Percentiles rank a stretch among this genome's conserved stretches.
Conservation (phyloP, 2,329 filamentous ascomycete species). For the Penicillium frequentans region DNA sequence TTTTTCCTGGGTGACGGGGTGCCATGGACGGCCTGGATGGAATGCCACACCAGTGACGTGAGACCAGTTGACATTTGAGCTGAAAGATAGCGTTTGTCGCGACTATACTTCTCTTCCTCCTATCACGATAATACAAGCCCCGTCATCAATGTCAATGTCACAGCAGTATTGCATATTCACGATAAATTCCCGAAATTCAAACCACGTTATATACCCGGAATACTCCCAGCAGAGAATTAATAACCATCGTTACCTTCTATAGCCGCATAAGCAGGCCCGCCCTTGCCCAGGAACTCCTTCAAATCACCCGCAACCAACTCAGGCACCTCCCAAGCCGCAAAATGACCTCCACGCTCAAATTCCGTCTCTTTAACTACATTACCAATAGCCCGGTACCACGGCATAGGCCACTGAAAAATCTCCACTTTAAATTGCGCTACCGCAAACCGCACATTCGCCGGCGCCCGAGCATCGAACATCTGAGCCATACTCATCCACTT, state of each 20-base stretch:
- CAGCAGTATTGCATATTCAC: slow-evolving; percentile 5
- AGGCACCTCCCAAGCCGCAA: slow-evolving; percentile 54
- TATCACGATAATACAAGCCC: slow-evolving; percentile 28
- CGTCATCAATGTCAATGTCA: slow-evolving; percentile 19
- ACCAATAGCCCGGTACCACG: slow-evolving; percentile 53
- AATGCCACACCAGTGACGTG: slow-evolving; percentile 16
- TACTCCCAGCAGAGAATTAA: background rate
- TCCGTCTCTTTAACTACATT: slow-evolving; percentile 51
- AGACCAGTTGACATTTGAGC: slow-evolving; percentile 13
- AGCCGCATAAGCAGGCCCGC: slow-evolving; percentile 36
- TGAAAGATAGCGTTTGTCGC: slow-evolving; percentile 7
- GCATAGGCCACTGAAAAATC: slow-evolving; percentile 49
- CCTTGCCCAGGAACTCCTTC: slow-evolving; percentile 49
- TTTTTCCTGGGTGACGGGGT: slow-evolving; percentile 26
- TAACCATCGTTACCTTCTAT: slow-evolving; percentile 39
- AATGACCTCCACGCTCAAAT: slow-evolving; percentile 52
- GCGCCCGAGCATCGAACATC: slow-evolving; percentile 43
- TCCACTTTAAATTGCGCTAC: slow-evolving; percentile 55
- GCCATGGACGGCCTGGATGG: slow-evolving; percentile 18
- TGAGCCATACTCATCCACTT: slow-evolving; percentile 18
- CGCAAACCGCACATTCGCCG: slow-evolving; percentile 51
- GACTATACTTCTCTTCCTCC: slow-evolving; percentile 20
- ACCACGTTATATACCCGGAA: background rate
- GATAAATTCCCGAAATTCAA: background rate
- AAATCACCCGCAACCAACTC: slow-evolving; percentile 48